These are phyloP conservation scores for Dittrichia graveolens DNA, from an alignment of 129 eudicot species.

Conservation along the genomic window DNA sequence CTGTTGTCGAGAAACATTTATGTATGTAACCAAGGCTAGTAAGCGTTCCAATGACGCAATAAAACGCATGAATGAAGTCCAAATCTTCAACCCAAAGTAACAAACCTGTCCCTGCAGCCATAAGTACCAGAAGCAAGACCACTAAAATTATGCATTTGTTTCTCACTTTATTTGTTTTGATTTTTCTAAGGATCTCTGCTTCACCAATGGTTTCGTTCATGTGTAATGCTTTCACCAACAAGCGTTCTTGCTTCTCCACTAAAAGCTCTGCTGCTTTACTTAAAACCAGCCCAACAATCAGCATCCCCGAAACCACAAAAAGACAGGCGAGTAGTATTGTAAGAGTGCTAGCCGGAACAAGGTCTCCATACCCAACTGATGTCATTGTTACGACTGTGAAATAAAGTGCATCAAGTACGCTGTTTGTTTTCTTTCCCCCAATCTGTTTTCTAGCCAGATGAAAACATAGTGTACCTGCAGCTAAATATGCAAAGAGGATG, in stretches of 20 bases:
- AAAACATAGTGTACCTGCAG: constrained; percentile 58
- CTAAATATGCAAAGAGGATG: constrained; percentile 47
- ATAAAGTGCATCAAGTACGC: constrained; percentile 71
- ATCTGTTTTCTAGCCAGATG: constrained; percentile 51
- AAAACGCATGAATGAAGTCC: constrained; percentile 67
- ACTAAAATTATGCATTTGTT: constrained; percentile 57
- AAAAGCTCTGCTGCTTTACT: constrained; percentile 79
- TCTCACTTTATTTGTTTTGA: constrained; percentile 57
- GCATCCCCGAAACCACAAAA: constrained; percentile 74
- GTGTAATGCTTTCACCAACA: constrained; percentile 67
- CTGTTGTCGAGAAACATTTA: constrained; percentile 74
- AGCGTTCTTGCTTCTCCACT: constrained; percentile 73
- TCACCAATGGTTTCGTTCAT: constrained; percentile 48
- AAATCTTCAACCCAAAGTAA: constrained; percentile 58
- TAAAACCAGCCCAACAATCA: constrained; percentile 55
- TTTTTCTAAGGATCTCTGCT: constrained; percentile 53
- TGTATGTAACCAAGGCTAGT: constrained; percentile 84
- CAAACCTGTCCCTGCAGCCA: constrained; percentile 60
- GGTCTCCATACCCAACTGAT: constrained; percentile 88
- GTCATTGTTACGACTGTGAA: constrained; percentile 93
- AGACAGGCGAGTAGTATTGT: constrained; percentile 79
- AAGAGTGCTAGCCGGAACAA: constrained; percentile 53
- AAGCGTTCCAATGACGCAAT: constrained; percentile 73
- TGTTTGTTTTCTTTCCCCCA: constrained; percentile 55
- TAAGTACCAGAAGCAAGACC: constrained; percentile 49